These are phyloP conservation scores for Saccharomyces hybrid DNA, from an alignment of 1,139 yeast genomes.

Conservation along the genomic window DNA sequence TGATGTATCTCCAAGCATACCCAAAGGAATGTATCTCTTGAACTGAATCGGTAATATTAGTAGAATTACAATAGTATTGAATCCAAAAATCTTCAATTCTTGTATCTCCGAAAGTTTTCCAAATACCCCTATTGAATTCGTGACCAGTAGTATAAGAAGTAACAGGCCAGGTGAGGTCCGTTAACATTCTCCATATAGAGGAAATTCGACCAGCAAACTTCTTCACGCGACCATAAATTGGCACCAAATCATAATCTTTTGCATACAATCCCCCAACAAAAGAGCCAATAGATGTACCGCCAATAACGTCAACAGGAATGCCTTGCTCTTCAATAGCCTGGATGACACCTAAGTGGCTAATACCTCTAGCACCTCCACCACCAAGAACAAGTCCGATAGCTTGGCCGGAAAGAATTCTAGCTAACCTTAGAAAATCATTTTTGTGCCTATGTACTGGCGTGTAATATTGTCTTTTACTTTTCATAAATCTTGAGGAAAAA, in stretches of 20 bases:
- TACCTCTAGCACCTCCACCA: slow-evolving; percentile 97
- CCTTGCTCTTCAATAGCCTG: slow-evolving; percentile 90
- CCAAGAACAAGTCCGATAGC: slow-evolving; percentile 93
- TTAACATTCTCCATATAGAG: slow-evolving; percentile 74
- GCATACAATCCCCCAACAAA: slow-evolving; percentile 95
- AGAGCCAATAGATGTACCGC: slow-evolving; percentile 95
- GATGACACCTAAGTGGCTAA: slow-evolving; percentile 88
- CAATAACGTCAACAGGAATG: slow-evolving; percentile 86
- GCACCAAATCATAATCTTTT: slow-evolving; percentile 80
- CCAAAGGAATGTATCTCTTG: slow-evolving; percentile 94
- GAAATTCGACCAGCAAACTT: slow-evolving; percentile 77
- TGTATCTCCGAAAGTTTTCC: slow-evolving; percentile 90
- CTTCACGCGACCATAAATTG: slow-evolving; percentile 84
- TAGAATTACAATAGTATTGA: slow-evolving; percentile 78
- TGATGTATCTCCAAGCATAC: slow-evolving; percentile 88
- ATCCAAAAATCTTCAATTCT: slow-evolving; percentile 97
- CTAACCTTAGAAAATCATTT: slow-evolving; percentile 81
- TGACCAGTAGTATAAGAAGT: slow-evolving; percentile 96
- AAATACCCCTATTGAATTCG: slow-evolving; percentile 90
- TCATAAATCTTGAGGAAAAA: slow-evolving; percentile 28
- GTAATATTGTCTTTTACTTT: slow-evolving; percentile 30
- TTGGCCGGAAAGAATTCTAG: slow-evolving; percentile 82
- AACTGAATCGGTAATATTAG: slow-evolving; percentile 91
- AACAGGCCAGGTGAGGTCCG: slow-evolving; percentile 87
- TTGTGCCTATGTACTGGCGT: slow-evolving; percentile 56